These are phyloP conservation scores for Solanum aculeatissimum DNA, from an alignment of 305 asterid species.

Conservation along the genomic window DNA sequence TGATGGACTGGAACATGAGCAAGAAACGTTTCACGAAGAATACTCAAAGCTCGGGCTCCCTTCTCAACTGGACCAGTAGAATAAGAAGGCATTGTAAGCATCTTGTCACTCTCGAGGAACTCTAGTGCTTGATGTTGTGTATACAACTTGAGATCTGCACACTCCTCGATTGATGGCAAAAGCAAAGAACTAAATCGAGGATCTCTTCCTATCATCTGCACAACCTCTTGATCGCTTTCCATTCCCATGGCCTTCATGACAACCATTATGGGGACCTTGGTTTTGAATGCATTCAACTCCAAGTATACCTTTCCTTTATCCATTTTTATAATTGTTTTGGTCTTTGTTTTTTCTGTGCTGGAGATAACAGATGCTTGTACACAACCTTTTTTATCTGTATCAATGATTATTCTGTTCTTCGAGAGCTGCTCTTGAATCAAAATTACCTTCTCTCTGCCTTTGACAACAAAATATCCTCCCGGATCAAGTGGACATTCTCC, in stretches of 20 bases:
- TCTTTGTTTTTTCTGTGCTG: conserved; percentile 21
- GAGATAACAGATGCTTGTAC: neutral
- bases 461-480: conserved; percentile 79
- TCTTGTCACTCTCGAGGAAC: conserved; percentile 41
- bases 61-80: neutral
- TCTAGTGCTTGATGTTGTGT: conserved; percentile 69
- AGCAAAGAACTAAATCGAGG: conserved; percentile 74
- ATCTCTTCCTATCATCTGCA: conserved; percentile 94
- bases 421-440: conserved; percentile 92
- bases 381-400: conserved; percentile 68
- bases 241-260: conserved; percentile 93
- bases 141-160: conserved; percentile 44
- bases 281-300: conserved; percentile 28
- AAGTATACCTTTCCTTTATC: neutral
- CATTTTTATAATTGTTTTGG: neutral
- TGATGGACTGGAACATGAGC: conserved; percentile 67
- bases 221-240: conserved; percentile 95
- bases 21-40: neutral
- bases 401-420: conserved; percentile 80
- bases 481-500: conserved; percentile 96
- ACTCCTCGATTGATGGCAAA: conserved; percentile 94
- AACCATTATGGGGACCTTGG: conserved; percentile 86
- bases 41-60: neutral
- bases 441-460: conserved; percentile 91
- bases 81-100: conserved; percentile 33